A percentile compares a stretch with the other conserved stretches of the same genome.
Evolutionary conservation across 1,139 yeast genomes (phyloP).

Genomic region (Wickerhamomyces sp.): DNA sequence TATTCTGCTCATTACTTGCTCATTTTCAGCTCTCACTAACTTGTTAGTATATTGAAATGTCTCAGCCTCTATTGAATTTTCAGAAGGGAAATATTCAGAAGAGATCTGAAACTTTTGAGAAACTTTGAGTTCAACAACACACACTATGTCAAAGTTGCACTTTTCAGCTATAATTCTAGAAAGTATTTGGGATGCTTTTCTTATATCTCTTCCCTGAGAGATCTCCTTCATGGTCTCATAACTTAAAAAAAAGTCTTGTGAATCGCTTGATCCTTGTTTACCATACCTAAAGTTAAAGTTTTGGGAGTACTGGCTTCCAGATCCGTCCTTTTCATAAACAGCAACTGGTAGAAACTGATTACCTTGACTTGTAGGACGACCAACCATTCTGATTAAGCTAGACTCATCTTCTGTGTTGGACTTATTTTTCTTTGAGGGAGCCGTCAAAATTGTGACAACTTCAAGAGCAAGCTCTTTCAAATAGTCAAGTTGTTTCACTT

Average conservation of each 20-base stretch:
- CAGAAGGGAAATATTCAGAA: conserved; percentile 38
- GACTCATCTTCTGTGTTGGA: conserved; percentile 2
- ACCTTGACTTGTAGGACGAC: conserved; percentile 48
- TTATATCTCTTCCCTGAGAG: conserved; percentile 38
- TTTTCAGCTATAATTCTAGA: conserved; percentile 38
- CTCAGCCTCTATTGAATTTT: conserved; percentile 41
- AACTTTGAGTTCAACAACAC: conserved; percentile 52
- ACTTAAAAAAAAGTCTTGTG: conserved; percentile 16
- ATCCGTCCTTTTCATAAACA: conserved; percentile 57
- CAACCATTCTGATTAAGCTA: conserved; percentile 32
- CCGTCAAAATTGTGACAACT: conserved; percentile 40
- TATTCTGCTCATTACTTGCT: conserved; percentile 41
- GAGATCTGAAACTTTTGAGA: conserved; percentile 42
- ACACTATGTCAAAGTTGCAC: conserved; percentile 45
- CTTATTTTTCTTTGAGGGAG: conserved; percentile 23
- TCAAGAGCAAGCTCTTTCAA: conserved; percentile 39
- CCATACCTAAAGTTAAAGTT: conserved; percentile 41
- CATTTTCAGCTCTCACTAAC: conserved; percentile 30
- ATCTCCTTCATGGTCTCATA: conserved; percentile 37
- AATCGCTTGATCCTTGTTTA: conserved; percentile 26
- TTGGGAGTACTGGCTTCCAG: conserved; percentile 53
- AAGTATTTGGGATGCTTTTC: conserved; percentile 38
- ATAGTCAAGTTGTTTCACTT: conserved; percentile 30
- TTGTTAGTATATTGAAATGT: conserved; percentile 36
- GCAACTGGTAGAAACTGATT: conserved; percentile 31